Conservation (phyloP, 768 basidiomycete genomes). For the Asterophora parasitica region DNA sequence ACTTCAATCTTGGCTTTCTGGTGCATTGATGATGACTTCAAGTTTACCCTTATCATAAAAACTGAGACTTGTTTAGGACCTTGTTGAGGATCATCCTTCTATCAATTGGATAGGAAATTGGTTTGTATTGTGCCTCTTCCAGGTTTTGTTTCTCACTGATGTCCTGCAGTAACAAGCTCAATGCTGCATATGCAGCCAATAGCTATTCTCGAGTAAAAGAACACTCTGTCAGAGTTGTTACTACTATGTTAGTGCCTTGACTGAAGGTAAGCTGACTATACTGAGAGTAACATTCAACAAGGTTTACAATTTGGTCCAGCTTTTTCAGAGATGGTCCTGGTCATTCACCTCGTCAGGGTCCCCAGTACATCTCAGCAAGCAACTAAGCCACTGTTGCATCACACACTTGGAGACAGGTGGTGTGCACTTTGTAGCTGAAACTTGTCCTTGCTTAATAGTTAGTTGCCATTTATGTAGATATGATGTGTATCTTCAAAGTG, state of each 20-base stretch:
- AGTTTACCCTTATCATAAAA: background rate
- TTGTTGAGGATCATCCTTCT: slow-evolving; percentile 71
- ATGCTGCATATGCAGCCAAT: slow-evolving; percentile 88
- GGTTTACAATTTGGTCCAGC: too few species aligned
- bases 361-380: slow-evolving; percentile 11
- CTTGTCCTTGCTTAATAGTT: too few species aligned
- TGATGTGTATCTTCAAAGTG: slow-evolving; percentile 73
- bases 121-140: slow-evolving; percentile 25
- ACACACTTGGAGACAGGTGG: slow-evolving; percentile 14
- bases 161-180: slow-evolving; percentile 65
- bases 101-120: slow-evolving; percentile 89
- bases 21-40: slow-evolving; percentile 23
- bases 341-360: slow-evolving; percentile 81
- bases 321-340: slow-evolving; percentile 84
- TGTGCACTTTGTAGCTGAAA: background rate
- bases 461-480: slow-evolving; percentile 38
- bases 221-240: slow-evolving; percentile 61
- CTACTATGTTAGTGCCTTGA: slow-evolving; percentile 57
- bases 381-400: slow-evolving; percentile 12
- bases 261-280: too few species aligned
- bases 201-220: slow-evolving; percentile 90
- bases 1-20: slow-evolving; percentile 73
- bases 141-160: background rate
- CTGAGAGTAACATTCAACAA: slow-evolving; percentile 20
- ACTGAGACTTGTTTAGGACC: slow-evolving; percentile 45